Base-by-base conservation (phyloP, 371 early-diverging fungal genomes). In the Phascolomyces articulosus region DNA sequence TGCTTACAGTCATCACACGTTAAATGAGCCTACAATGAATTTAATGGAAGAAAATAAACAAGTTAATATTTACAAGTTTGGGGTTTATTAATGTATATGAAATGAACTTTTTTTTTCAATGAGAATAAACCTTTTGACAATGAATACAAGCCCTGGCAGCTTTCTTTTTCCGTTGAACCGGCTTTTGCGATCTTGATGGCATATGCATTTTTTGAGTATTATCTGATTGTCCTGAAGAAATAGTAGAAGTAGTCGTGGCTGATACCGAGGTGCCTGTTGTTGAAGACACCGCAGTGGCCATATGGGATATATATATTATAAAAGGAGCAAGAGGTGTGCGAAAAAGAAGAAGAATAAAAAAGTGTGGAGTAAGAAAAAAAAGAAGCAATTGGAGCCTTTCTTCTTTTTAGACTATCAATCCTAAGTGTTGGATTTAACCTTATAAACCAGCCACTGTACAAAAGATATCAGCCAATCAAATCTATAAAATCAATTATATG, bases 71-170 rank as follows among this genome's bases (percentile, higher is more conserved):
- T 40, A 58, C 20, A n/a, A n/a, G 20, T 15, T 20, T 34, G 16
- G 8, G 15, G 8, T 47, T 6, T 47, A 16, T n/a, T 47, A n/a
- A 16, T 16, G 49, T 28, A n/a, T n/a, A n/a, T n/a, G n/a, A n/a
- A n/a, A n/a, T n/a, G n/a, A n/a, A n/a, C n/a, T n/a, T n/a, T n/a
- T n/a, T n/a, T n/a, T n/a, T n/a, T n/a, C n/a, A n/a, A n/a, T n/a
- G n/a, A n/a, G n/a, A n/a, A n/a, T n/a, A n/a, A 57, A 71, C 72
- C 70, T 73, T 73, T 63, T 73, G 74, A 29, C 74, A 73, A 60
- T 73, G 74, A 28, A 70, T 64, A 40, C 74, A 73, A 21, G 74
- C 74, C 47, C 74, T 55, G 11, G 74, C 63, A 21, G 74, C 74
- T 51, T 73, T 73, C 58, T 73, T 73, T 56, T 72, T 72, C 38